Base-by-base conservation (phyloP, 805 yeast genomes). In the Isabelozyma rhagii region DNA sequence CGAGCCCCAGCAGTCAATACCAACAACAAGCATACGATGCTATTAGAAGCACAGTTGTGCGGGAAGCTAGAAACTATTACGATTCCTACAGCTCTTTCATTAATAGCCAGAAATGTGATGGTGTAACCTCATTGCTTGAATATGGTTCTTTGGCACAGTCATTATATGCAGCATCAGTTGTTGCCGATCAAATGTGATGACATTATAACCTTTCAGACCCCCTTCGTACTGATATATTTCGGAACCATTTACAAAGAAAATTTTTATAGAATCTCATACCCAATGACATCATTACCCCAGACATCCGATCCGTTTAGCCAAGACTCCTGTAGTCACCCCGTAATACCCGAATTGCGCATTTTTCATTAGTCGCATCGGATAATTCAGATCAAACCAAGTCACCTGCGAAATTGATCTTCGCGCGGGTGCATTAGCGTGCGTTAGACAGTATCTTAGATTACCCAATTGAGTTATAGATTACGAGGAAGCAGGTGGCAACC, bases 111-210 rank as follows among this genome's bases (percentile, higher is more conserved):
- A 31, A 31, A 13, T 31, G 36, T 31, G 31, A 2, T 7, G 34
- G 39, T 14, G 39, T 42, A 36, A 13, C 28, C 4, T 48, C 47
- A 11, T 57, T 64, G 43, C 50, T 64, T 45, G 55, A 59, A 43
- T 54, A 52, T 45, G 57, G 58, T 6, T 59, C 66, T 9, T 57
- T 54, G 5, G 57, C 60, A 2, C 66, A 62, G 44, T 54, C 60
- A 11, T 62, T 58, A 41, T 51, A 58, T 36, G 56, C 52, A 15
- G 54, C 50, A 3, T 41, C 48, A 3, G 50, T 60, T 46, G 57
- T 62, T 46, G 55, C 48, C 51, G 44, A 41, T 52, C 40, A 47
- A 47, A 45, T 59, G 50, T 56, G 52, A 46, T 17, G 43, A 15
- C 18, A 25, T 28, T 9, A 9, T 10, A 11, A 39, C 11, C 11